phyloP scores from a whole-genome alignment of 208 protist genomes.

The Trypanosoma melophagium region DNA sequence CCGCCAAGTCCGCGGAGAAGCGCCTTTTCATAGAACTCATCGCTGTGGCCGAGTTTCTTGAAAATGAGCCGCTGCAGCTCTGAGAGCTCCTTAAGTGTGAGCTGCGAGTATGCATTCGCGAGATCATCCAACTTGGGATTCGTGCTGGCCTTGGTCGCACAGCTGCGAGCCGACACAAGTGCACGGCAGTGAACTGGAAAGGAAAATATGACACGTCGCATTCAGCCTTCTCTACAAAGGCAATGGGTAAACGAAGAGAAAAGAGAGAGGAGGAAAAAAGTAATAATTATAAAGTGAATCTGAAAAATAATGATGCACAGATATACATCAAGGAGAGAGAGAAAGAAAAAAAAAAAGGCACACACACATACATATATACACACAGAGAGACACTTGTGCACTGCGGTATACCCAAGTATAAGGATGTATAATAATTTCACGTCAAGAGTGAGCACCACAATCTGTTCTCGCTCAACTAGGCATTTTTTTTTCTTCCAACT shows the following conservation, averaged over 20 bases:
- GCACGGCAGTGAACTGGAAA: slow-evolving; percentile 13
- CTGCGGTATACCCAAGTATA: too few species aligned
- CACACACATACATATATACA: too few species aligned
- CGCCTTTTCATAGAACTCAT: slow-evolving; percentile 91
- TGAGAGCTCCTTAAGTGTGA: slow-evolving; percentile 85
- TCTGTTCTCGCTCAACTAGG: too few species aligned
- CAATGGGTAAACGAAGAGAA: neutral
- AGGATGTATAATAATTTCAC: too few species aligned
- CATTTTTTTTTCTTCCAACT: too few species aligned
- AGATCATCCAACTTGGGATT: slow-evolving; percentile 69
- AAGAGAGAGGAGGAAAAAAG: neutral
- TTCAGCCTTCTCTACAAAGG: slow-evolving; percentile 8
- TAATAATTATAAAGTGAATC: neutral
- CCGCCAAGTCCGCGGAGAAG: slow-evolving; percentile 76
- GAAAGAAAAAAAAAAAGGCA: too few species aligned
- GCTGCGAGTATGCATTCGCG: slow-evolving; percentile 73
- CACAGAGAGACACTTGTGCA: too few species aligned
- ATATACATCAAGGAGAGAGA: neutral
- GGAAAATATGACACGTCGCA: slow-evolving; percentile 41
- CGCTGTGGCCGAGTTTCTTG: slow-evolving; percentile 88
- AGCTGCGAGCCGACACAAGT: slow-evolving; percentile 17
- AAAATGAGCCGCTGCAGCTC: slow-evolving; percentile 88
- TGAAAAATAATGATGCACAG: neutral
- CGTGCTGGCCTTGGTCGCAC: slow-evolving; percentile 17
- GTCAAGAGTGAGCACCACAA: too few species aligned